A percentile compares a stretch with the other conserved stretches of the same genome.
phyloP scores from a whole-genome alignment of 1,284 basidiomycete species.

The Malassezia caprae region DNA sequence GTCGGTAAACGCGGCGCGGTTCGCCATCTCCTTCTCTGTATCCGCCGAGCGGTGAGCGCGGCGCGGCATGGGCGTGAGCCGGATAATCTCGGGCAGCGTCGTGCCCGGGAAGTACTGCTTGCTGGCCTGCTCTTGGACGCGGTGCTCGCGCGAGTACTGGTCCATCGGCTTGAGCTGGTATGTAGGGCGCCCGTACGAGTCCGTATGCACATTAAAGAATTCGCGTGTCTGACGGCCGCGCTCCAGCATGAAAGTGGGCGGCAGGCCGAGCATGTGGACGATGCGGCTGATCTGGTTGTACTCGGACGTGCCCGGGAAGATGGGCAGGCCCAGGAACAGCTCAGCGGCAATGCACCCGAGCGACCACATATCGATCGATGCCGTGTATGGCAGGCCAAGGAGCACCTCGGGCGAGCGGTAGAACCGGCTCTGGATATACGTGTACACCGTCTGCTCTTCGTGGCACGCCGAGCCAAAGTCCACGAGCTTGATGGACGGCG shows the following conservation, averaged over 20 bases:
- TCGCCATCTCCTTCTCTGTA: slow-evolving; percentile 88
- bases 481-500: slow-evolving; percentile 96
- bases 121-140: slow-evolving; percentile 86
- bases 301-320: slow-evolving; percentile 97
- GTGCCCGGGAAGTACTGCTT: slow-evolving; percentile 98
- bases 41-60: slow-evolving; percentile 71
- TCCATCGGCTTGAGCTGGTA: slow-evolving; percentile 83
- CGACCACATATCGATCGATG: slow-evolving; percentile 92
- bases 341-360: slow-evolving; percentile 93
- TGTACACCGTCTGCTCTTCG: slow-evolving; percentile 96
- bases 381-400: slow-evolving; percentile 84
- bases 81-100: slow-evolving; percentile 86
- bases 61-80: slow-evolving; percentile 77
- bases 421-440: slow-evolving; percentile 97
- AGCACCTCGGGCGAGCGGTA: slow-evolving; percentile 97
- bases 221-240: slow-evolving; percentile 88
- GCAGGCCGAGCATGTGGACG: slow-evolving; percentile 90
- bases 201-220: slow-evolving; percentile 74
- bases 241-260: slow-evolving; percentile 86
- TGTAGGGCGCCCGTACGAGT: slow-evolving; percentile 75
- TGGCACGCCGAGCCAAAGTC: slow-evolving; percentile 98
- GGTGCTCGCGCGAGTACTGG: slow-evolving; percentile 89
- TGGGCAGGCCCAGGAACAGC: slow-evolving; percentile 84
- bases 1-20: slow-evolving; percentile 87
- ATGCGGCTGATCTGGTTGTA: slow-evolving; percentile 96